Conservation (phyloP, 148 eudicot species). For the Rhododendron molle region DNA sequence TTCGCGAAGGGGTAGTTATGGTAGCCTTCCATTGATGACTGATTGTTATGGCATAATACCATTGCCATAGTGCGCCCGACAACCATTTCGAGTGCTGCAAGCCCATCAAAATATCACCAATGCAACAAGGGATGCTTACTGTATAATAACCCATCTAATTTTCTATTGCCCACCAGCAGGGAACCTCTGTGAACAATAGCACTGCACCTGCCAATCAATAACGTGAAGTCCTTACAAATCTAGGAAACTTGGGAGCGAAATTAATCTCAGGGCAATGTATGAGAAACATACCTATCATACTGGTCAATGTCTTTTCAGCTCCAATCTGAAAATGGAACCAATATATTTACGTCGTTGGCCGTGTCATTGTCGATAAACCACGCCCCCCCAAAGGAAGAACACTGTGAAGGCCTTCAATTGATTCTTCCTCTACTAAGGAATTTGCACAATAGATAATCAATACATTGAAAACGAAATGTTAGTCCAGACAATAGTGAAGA, state of each 20-base stretch:
- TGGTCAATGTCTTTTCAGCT: conserved; percentile 3
- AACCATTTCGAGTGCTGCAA: neutral
- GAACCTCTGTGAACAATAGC: neutral
- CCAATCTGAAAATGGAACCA: neutral
- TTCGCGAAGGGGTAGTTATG: neutral
- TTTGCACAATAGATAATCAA: conserved; percentile 15
- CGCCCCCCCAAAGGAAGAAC: conserved; percentile 60
- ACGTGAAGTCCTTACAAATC: neutral
- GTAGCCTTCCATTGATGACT: neutral
- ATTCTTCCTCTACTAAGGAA: conserved; percentile 44
- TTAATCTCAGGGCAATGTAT: neutral
- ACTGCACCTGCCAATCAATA: neutral
- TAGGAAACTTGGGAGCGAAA: neutral
- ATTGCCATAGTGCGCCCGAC: neutral
- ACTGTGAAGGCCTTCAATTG: conserved; percentile 48
- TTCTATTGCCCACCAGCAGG: neutral
- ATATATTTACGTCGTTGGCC: conserved; percentile 58
- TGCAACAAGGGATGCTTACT: neutral
- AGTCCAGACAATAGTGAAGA: neutral
- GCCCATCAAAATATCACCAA: neutral
- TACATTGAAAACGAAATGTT: neutral
- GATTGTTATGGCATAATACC: neutral
- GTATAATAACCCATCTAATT: neutral
- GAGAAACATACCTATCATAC: conserved; percentile 15
- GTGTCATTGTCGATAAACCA: conserved; percentile 79